phyloP scores from a whole-genome alignment of 768 basidiomycete genomes.

The Aureoboletus auriporus region DNA sequence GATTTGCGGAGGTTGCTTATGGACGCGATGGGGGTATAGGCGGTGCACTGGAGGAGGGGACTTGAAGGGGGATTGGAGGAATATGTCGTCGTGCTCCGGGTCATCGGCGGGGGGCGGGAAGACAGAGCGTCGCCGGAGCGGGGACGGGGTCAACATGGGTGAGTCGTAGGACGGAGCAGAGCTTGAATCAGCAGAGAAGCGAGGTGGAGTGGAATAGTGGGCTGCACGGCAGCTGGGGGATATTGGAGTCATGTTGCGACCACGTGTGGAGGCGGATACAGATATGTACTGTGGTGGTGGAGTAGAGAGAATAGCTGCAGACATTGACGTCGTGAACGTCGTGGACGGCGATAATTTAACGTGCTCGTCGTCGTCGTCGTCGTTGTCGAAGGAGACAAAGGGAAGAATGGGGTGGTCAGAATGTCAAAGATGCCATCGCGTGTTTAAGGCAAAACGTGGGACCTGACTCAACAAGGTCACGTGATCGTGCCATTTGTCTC shows the following conservation, averaged over 20 bases:
- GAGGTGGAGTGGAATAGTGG: conserved; percentile 33
- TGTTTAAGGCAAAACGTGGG: conserved; percentile 34
- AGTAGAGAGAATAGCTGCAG: conserved; percentile 26
- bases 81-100: conserved; percentile 46
- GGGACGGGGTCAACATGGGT: conserved; percentile 64
- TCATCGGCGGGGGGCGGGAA: conserved; percentile 30
- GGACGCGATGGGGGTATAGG: conserved; percentile 41
- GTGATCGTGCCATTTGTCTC: conserved; percentile 28
- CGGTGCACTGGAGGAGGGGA: conserved; percentile 42
- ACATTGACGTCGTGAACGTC: conserved; percentile 19
- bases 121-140: conserved; percentile 44
- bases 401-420: conserved; percentile 1
- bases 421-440: conserved; percentile 14
- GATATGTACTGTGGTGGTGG: conserved; percentile 34
- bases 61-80: conserved; percentile 50
- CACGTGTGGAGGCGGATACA: conserved; percentile 20
- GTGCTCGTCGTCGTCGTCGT: conserved; percentile 13
- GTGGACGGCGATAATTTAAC: conserved; percentile 13
- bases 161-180: conserved; percentile 41
- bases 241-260: conserved; percentile 28
- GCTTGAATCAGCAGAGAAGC: conserved; percentile 17
- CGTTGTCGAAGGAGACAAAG: conserved; percentile 20
- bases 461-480: conserved; percentile 32
- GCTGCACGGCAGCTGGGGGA: conserved; percentile 31
- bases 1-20: conserved; percentile 24